These are phyloP conservation scores for Coniochaeta prunicola DNA, from an alignment of 2,329 filamentous ascomycete species.

Conservation along the genomic window DNA sequence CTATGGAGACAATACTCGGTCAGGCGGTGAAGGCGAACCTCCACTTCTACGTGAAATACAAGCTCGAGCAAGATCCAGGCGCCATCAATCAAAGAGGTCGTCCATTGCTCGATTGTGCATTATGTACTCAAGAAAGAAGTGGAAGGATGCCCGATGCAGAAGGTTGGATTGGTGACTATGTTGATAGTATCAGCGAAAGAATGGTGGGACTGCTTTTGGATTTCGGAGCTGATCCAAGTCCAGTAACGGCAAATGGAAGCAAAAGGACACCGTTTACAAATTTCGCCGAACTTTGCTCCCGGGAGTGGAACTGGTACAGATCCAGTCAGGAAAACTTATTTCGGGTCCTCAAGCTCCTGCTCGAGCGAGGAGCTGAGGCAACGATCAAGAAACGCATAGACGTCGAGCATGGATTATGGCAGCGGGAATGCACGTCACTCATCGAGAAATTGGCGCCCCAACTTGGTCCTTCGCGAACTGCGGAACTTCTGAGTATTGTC, in stretches of 20 bases:
- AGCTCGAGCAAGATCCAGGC: neutral
- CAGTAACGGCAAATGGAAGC: too few relatives aligned
- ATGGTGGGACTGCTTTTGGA: too few relatives aligned
- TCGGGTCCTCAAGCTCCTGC: neutral
- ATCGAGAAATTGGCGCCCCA: too few relatives aligned
- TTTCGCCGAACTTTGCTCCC: neutral
- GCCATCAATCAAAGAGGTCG: neutral
- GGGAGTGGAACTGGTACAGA: neutral
- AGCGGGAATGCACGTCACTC: too few relatives aligned
- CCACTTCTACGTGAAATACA: neutral
- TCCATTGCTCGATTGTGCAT: neutral
- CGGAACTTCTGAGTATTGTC: too few relatives aligned
- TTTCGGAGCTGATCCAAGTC: too few relatives aligned
- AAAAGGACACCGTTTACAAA: too few relatives aligned
- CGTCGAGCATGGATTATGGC: neutral
- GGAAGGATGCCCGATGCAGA: too few relatives aligned
- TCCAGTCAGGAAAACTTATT: neutral
- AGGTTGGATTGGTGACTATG: neutral
- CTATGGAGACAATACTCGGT: too few relatives aligned
- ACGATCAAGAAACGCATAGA: neutral
- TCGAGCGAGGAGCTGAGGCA: neutral
- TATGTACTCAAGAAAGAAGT: neutral
- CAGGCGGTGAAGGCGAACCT: neutral
- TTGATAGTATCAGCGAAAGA: too few relatives aligned
- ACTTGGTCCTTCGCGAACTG: too few relatives aligned